Conservation (phyloP, 202 grass and related monocot species). For the Zizania palustris region DNA sequence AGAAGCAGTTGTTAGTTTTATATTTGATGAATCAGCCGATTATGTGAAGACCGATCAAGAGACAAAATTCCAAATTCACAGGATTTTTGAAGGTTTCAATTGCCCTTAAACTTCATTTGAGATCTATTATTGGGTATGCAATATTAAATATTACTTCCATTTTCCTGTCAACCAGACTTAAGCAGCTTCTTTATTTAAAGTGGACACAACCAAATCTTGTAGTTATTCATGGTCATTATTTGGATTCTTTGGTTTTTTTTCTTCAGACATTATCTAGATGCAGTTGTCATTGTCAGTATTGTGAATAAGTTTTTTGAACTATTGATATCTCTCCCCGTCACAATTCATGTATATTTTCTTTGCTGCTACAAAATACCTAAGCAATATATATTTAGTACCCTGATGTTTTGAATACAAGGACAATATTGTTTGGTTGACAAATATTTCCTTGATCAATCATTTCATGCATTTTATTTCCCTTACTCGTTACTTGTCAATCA, state of each 20-base stretch:
- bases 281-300: slow-evolving; percentile 76
- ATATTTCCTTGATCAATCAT: background rate
- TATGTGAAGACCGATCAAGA: slow-evolving; percentile 57
- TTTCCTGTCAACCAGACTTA: slow-evolving; percentile 61
- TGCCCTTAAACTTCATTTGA: slow-evolving; percentile 25
- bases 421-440: background rate
- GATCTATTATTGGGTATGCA: slow-evolving; percentile 25
- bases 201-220: slow-evolving; percentile 77
- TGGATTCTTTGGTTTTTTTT: slow-evolving; percentile 85
- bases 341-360: slow-evolving; percentile 65
- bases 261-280: slow-evolving; percentile 85
- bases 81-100: slow-evolving; percentile 72
- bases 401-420: slow-evolving; percentile 7
- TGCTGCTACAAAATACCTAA: slow-evolving; percentile 16
- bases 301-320: slow-evolving; percentile 97
- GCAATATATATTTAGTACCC: background rate
- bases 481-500: background rate
- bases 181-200: slow-evolving; percentile 84
- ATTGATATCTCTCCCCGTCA: slow-evolving; percentile 81
- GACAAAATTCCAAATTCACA: slow-evolving; percentile 67
- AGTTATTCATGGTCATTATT: slow-evolving; percentile 84
- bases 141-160: slow-evolving; percentile 30
- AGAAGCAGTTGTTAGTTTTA: slow-evolving; percentile 51
- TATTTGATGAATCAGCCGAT: slow-evolving; percentile 83
- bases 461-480: slow-evolving; percentile 24